Base-by-base conservation (phyloP, 345 rosid genomes). In the Citrus mangshanensis region DNA sequence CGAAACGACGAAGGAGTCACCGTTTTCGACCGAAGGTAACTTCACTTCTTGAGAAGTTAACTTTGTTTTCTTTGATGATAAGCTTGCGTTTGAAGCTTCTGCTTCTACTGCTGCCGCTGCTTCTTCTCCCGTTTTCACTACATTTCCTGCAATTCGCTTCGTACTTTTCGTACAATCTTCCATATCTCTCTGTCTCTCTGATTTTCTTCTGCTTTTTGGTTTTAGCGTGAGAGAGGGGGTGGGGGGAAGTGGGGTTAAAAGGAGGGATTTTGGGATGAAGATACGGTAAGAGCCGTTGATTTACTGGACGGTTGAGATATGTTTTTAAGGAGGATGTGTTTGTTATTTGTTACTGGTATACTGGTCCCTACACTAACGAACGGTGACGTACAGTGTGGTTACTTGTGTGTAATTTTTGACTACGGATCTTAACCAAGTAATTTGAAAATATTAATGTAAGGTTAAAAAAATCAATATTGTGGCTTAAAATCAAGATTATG, bases 271-370 rank as follows among this genome's bases (percentile, higher is more conserved):
- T 5, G 63, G 30, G 70, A 10, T 9, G 60, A n/a, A n/a, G 81
- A 56, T 22, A 55, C 10, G 38, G 6, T 9, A 19, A 56, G 3
- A 51, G 28, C 81, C 78, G 75, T 77, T 37, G 72, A 78, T 62
- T 1, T 10, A 70, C 1, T 35, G 72, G 19, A 78, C 81, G 84
- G 79, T 69, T 18, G 30, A 61, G 81, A 78, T 82, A 74, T 38
- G 34, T 10, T 42, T 18, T 10, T 7, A 13, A 13, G 28, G 18
- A 24, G n/a, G 8, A 76, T n/a, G 24, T 14, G 40, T 28, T 75
- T 27, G 56, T 38, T 73, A 14, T 16, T 59, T 59, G 40, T 24
- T 16, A 37, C 27, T 38, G 9, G 62, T 13, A 13, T 46, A 0
- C 2, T 63, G 46, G 70, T 75, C 78, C 70, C 27, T 1, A 49